A percentile compares a stretch with the other conserved stretches of the same genome.
Conservation (phyloP, 441 rosid genomes). For the Hypseocharis bilobata region DNA sequence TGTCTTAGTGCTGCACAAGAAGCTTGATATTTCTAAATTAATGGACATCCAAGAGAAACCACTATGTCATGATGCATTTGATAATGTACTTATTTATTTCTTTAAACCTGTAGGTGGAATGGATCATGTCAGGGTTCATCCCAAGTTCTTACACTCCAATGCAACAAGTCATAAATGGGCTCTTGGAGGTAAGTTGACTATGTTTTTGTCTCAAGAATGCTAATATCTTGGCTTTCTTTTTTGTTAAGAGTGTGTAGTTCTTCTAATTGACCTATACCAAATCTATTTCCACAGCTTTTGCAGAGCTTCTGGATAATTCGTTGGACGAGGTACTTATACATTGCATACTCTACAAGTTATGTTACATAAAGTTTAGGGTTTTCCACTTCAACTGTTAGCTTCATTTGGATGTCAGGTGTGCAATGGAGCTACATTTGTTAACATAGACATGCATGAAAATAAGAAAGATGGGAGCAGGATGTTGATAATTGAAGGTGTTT, state of each 20-base stretch:
- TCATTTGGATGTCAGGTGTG: conserved; percentile 37
- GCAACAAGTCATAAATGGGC: conserved; percentile 98
- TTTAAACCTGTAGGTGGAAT: conserved; percentile 47
- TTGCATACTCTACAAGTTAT: not conserved
- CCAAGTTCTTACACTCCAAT: conserved; percentile 82
- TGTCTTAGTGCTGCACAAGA: not conserved
- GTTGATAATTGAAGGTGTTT: conserved; percentile 68
- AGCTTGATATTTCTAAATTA: not conserved
- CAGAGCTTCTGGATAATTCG: conserved; percentile 85
- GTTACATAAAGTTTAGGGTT: not conserved
- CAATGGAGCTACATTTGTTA: conserved; percentile 72
- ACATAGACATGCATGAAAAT: conserved; percentile 52
- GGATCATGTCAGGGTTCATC: conserved; percentile 97
- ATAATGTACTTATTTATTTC: not conserved
- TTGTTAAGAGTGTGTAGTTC: too few relatives aligned
- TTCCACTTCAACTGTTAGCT: not conserved
- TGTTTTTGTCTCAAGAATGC: not conserved
- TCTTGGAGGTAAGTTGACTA: conserved; percentile 60
- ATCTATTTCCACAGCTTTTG: conserved; percentile 51
- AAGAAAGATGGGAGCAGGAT: conserved; percentile 61
- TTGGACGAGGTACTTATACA: conserved; percentile 60
- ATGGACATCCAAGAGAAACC: not conserved
- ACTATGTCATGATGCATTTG: not conserved
- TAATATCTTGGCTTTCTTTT: not conserved
- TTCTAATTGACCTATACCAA: not conserved